Percentiles rank a stretch among this genome's conserved stretches.
These are phyloP conservation scores for Lithospermum erythrorhizon DNA, from an alignment of 257 asterid species.

Conservation along the genomic window DNA sequence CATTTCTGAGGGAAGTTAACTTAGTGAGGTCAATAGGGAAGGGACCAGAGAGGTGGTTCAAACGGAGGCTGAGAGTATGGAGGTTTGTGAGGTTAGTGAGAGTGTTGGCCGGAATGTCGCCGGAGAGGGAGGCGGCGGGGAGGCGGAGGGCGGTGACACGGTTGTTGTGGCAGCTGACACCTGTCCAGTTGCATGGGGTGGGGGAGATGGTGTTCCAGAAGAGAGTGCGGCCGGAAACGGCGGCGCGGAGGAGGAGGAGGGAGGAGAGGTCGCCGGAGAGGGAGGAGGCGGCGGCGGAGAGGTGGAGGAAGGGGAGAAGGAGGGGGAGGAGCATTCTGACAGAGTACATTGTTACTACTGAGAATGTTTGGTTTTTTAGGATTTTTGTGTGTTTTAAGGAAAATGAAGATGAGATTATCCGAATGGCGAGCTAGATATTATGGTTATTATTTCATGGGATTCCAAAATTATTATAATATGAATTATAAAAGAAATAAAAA, in stretches of 20 bases:
- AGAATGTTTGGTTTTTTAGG: constrained; percentile 6
- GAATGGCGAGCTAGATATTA: too few relatives aligned
- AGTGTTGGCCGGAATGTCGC: constrained; percentile 34
- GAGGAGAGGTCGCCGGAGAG: constrained; percentile 49
- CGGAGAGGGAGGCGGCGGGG: constrained; percentile 62
- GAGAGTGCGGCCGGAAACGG: constrained; percentile 59
- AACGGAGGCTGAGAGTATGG: constrained; percentile 64
- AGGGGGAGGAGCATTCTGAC: constrained; percentile 13
- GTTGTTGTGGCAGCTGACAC: constrained; percentile 46
- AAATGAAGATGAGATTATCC: too few relatives aligned
- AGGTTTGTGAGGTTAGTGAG: constrained; percentile 40
- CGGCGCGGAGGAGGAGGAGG: constrained; percentile 49
- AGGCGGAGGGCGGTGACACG: constrained; percentile 61
- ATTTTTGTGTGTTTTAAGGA: constrained; percentile 13
- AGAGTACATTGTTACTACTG: neutral
- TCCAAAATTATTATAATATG: too few relatives aligned
- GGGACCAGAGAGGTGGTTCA: constrained; percentile 56
- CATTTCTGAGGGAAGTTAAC: constrained; percentile 43
- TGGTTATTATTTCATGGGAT: too few relatives aligned
- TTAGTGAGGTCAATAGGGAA: constrained; percentile 46
- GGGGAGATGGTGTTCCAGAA: constrained; percentile 44
- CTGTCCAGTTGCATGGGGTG: constrained; percentile 64
- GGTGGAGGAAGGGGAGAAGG: constrained; percentile 42
- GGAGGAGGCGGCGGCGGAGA: constrained; percentile 32
- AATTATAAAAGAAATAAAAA: too few relatives aligned